These are phyloP conservation scores for Rhamnella rubrinervis DNA, from an alignment of 331 rosid genomes.

Conservation along the genomic window DNA sequence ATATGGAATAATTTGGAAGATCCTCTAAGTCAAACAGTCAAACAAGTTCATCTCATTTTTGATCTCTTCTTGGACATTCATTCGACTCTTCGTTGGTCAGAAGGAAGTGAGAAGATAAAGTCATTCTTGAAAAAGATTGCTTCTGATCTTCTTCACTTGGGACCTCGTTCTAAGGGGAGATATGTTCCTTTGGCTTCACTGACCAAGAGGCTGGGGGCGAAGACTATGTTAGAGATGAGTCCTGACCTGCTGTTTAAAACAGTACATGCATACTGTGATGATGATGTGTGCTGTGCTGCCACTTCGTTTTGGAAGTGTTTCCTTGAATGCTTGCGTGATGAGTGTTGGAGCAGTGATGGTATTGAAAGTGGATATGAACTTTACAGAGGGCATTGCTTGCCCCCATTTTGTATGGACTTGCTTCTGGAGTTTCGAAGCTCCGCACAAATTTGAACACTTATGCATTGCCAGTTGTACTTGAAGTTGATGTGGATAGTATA, in stretches of 20 bases:
- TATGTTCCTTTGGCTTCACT: slow-evolving; percentile 86
- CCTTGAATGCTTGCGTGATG: slow-evolving; percentile 86
- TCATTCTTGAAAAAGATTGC: slow-evolving; percentile 67
- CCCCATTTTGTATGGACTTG: slow-evolving; percentile 74
- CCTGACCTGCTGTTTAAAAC: slow-evolving; percentile 63
- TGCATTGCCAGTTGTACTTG: slow-evolving; percentile 77
- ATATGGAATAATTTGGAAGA: slow-evolving; percentile 96
- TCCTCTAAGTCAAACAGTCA: slow-evolving; percentile 96
- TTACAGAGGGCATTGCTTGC: slow-evolving; percentile 73
- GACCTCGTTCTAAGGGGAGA: slow-evolving; percentile 92
- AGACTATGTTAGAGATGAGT: slow-evolving; percentile 63
- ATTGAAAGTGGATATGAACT: slow-evolving; percentile 78
- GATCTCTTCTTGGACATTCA: slow-evolving; percentile 92
- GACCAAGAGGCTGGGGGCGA: slow-evolving; percentile 88
- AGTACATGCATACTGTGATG: slow-evolving; percentile 75
- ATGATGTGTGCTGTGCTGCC: slow-evolving; percentile 93
- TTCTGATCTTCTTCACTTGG: slow-evolving; percentile 69
- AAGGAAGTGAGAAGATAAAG: slow-evolving; percentile 63
- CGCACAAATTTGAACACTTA: slow-evolving; percentile 92
- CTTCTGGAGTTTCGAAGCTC: slow-evolving; percentile 88
- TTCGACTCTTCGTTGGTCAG: slow-evolving; percentile 69
- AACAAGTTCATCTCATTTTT: slow-evolving; percentile 87
- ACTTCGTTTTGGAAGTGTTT: slow-evolving; percentile 85
- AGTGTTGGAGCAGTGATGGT: slow-evolving; percentile 85
- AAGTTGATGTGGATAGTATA: slow-evolving; percentile 84